Base-by-base conservation (phyloP, 2,329 filamentous ascomycete genomes). In the Corynespora cassiicola region DNA sequence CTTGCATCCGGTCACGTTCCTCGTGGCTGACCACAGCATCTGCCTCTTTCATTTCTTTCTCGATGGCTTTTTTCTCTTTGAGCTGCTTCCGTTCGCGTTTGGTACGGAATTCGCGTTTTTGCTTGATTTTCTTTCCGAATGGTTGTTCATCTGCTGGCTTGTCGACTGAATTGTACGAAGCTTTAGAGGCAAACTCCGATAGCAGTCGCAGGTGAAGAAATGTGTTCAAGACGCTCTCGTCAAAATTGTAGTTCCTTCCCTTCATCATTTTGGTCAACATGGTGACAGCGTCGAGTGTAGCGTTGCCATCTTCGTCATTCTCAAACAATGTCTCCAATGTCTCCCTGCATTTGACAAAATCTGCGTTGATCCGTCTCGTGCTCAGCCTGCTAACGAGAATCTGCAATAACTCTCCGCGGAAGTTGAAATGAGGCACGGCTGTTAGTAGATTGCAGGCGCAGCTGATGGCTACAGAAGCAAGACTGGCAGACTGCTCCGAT, bases 221-320 rank as follows among this genome's bases (percentile, higher is more conserved):
- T 1, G 90, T 86, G 65, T 97, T 95, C 37, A 97, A 71, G 1
- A 95, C 87, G 56, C 79, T 86, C 69, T 96, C 91, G 54, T 96
- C 82, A 18, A 96, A 80, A 30, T 84, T 75, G 68, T 88, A 99
- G 42, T 92, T 84, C 52, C 85, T 86, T 2, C 85, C 85, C 71
- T 88, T 95, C 85, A 99, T 92, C 91, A 96, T 96, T 74, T 94
- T 96, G 16, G 89, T 84, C 26, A 99, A 75, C 37, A 96, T 77
- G 1, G 84, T 82, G 8, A 95, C 88, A 0, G 89, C 88, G 65
- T 99, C 94, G 54, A 96, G 78, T 1, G 91, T 90, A 1, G 90
- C 85, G 12, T 87, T 84, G 11, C 94, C 94, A 60, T 97, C 92
- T 31, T 96, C 90, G 47, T 99, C 94, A 9, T 90, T 84, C 14